phyloP scores from a whole-genome alignment of 805 yeast species.

The Tetrapisispora namnaoensis region DNA sequence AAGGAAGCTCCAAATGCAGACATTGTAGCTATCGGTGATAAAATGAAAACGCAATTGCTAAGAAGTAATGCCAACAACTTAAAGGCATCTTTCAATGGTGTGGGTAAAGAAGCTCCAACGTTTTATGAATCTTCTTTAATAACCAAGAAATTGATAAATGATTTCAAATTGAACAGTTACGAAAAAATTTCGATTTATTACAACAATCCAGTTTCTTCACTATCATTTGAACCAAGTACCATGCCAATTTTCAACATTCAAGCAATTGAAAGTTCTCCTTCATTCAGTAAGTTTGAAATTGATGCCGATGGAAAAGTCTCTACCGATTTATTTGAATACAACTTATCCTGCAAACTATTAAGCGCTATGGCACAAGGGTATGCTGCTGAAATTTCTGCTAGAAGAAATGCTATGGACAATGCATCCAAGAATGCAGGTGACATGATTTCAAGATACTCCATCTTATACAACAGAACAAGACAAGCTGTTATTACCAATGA shows the following conservation, averaged over 20 bases:
- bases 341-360: slow-evolving; percentile 81
- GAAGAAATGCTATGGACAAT: slow-evolving; percentile 99
- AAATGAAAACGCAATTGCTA: slow-evolving; percentile 76
- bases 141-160: slow-evolving; percentile 68
- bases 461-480: slow-evolving; percentile 98
- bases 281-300: slow-evolving; percentile 71
- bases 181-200: slow-evolving; percentile 69
- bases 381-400: slow-evolving; percentile 94
- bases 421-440: slow-evolving; percentile 99
- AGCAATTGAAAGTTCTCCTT: slow-evolving; percentile 75
- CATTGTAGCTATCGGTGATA: slow-evolving; percentile 87
- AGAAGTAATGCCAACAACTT: slow-evolving; percentile 69
- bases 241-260: slow-evolving; percentile 58
- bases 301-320: slow-evolving; percentile 62
- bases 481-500: slow-evolving; percentile 99
- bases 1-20: slow-evolving; percentile 59
- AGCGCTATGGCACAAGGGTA: slow-evolving; percentile 96
- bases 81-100: slow-evolving; percentile 73
- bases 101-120: slow-evolving; percentile 95
- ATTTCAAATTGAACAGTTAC: slow-evolving; percentile 38
- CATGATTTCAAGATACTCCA: slow-evolving; percentile 92
- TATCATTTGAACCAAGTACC: slow-evolving; percentile 77
- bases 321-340: slow-evolving; percentile 70
- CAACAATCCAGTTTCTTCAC: slow-evolving; percentile 82
- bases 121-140: slow-evolving; percentile 83